These are phyloP conservation scores for Deinandra increscens DNA, from an alignment of 129 eudicot species.

Conservation along the genomic window DNA sequence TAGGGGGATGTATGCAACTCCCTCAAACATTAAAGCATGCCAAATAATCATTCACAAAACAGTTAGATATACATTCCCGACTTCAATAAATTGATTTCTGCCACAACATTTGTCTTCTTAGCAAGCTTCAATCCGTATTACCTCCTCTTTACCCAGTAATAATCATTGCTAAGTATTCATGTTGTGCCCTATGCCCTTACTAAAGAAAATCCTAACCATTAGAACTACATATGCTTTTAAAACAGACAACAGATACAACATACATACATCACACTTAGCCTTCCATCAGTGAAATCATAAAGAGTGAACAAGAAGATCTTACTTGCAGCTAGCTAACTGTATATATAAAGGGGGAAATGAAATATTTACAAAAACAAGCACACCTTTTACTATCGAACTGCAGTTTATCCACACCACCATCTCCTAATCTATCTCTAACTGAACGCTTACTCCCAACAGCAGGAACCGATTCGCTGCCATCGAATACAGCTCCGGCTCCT, in stretches of 20 bases:
- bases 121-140: background rate
- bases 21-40: too few species aligned
- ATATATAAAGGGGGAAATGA: too few species aligned
- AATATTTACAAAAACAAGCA: background rate
- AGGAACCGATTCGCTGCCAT: constrained; percentile 27
- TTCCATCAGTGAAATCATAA: too few species aligned
- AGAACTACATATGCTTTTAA: background rate
- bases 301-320: too few species aligned
- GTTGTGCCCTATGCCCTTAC: background rate
- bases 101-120: background rate
- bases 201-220: background rate
- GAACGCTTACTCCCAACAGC: constrained; percentile 68
- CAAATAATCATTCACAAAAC: background rate
- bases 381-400: constrained; percentile 55
- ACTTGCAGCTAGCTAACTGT: too few species aligned
- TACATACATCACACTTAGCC: too few species aligned
- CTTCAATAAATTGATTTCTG: background rate
- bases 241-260: too few species aligned
- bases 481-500: constrained; percentile 46
- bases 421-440: constrained; percentile 72
- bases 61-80: background rate
- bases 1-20: too few species aligned
- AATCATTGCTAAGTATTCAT: background rate
- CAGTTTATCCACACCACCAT: constrained; percentile 37
- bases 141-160: background rate